Evolutionary conservation across 106 monocot genomes (phyloP), one percentile per base, ranked within the genome.

Genomic region (Platanthera zijinensis): DNA sequence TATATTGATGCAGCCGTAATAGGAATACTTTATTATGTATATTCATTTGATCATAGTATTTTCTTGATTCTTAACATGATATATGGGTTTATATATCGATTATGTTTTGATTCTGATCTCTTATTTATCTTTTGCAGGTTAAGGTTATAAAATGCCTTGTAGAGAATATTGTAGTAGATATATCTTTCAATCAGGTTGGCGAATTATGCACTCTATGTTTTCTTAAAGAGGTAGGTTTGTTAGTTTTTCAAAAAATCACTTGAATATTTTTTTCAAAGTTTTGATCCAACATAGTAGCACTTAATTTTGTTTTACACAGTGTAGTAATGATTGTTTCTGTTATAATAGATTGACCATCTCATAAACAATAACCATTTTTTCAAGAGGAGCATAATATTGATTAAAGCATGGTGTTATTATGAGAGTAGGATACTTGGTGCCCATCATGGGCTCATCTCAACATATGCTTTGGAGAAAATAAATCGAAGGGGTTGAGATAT

Each of bases 371-470:
- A 93, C 70, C 89, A 97, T 89, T 71, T 97, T 52, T 93, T 93
- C 84, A 97, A 97, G 86, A 80, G 93, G 53, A 97, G 97, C 75
- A 97, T 97, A 63, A 97, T 97, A 76, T 77, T 95, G 79, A 95
- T 95, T 48, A 95, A 95, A 71, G 91, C 95, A 8, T 95, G 95
- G 95, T 91, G 95, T 83, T 95, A 91, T 71, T 95, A 95, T 78
- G 95, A 95, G 84, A 95, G 95, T 73, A 89, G 97, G 74, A 89
- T 93, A 57, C 77, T 97, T 68, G 97, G 97, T 75, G 97, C 97
- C 78, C 93, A 93, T 85, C 91, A 93, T 89, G 97, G 97, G 51
- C 93, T 97, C 80, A 93, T 97, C 19, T 97, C 97, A 69, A 97
- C 97, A 51, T 97, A 97, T 86, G 97, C 93, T 39, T 75, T 97